phyloP scores from a whole-genome alignment of 495 filamentous ascomycete genomes.

The Talaromyces ruber region DNA sequence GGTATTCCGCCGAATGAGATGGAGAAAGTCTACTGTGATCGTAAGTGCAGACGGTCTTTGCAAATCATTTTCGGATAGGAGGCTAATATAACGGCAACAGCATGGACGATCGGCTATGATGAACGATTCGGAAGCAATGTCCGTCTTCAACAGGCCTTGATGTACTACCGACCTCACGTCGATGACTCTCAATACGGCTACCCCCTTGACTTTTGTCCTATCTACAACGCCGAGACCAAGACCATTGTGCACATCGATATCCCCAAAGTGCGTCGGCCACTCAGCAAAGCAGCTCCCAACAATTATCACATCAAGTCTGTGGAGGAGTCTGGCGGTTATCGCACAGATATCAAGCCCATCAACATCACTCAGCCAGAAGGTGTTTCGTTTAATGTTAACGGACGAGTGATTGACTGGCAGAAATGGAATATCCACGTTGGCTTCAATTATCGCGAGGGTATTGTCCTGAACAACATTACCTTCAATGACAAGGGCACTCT shows the following conservation, averaged over 20 bases:
- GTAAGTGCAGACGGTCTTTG: constrained; percentile 36
- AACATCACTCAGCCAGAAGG: constrained; percentile 93
- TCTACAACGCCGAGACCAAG: constrained; percentile 76
- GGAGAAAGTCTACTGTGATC: constrained; percentile 87
- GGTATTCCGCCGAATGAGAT: constrained; percentile 84
- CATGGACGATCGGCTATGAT: constrained; percentile 95
- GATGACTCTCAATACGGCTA: constrained; percentile 90
- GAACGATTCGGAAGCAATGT: constrained; percentile 76
- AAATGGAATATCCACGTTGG: constrained; percentile 93
- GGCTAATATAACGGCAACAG: constrained; percentile 26
- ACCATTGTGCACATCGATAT: constrained; percentile 86
- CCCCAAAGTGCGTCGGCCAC: constrained; percentile 65
- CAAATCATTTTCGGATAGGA: not conserved
- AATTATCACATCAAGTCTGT: constrained; percentile 76
- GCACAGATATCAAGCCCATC: constrained; percentile 81
- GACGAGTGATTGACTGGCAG: constrained; percentile 79
- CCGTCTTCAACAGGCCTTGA: constrained; percentile 84
- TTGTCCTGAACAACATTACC: constrained; percentile 84
- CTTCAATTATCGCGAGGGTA: constrained; percentile 94
- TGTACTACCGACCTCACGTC: constrained; percentile 86
- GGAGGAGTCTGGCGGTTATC: constrained; percentile 63
- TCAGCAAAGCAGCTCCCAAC: constrained; percentile 65
- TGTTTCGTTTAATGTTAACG: constrained; percentile 79
- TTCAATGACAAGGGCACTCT: constrained; percentile 81
- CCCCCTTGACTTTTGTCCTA: constrained; percentile 90